Base-by-base conservation (phyloP, 2,329 filamentous ascomycete species). In the Neofusicoccum umdonicola region DNA sequence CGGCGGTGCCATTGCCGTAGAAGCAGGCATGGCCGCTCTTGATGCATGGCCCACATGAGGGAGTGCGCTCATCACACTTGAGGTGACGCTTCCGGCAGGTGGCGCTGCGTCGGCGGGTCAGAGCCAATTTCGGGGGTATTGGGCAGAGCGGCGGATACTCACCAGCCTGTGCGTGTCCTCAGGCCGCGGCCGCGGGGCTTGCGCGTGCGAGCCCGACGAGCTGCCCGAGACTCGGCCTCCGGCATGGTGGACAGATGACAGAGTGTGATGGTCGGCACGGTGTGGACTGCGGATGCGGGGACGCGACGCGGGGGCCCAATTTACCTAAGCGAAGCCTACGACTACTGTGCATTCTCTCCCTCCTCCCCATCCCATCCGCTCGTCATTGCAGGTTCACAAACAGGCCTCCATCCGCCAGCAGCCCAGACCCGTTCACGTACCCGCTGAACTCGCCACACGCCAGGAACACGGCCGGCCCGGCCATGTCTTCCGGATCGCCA, bases 41-140 rank as follows among this genome's bases (percentile, higher is more conserved):
- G 7, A 72, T 68, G 69, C 80, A 83, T 67, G 77, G 78, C 31
- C 76, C 76, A 65, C 80, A 82, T 19, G 74, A 68, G 13, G 79
- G 80, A 66, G 76, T 79, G 35, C 72, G 73, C 71, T 84, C 82
- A 66, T 83, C 81, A 68, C 82, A 84, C 72, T 84, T 84, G 69
- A 83, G 80, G 65, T 83, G 79, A 63, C 82, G 73, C 65, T 76
- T 76, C 48, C 80, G 78, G 68, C 81, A 83, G n/a, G 78, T 81
- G 50, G 79, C 70, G 66, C 78, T 81, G 66, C 61, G 17, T 35
- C 19, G 19, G 12, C 13, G 11, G 12, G 37, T 64, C 27, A 56
- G 62, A 22, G 42, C 39, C 11, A 12, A 17, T 15, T 15, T 22
- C 17, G 9, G 27, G 5, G 8, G 39, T 11, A 39, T 7, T 12